Conservation (phyloP, 192 early-diverging fungal species). For the Diversispora epigaea region DNA sequence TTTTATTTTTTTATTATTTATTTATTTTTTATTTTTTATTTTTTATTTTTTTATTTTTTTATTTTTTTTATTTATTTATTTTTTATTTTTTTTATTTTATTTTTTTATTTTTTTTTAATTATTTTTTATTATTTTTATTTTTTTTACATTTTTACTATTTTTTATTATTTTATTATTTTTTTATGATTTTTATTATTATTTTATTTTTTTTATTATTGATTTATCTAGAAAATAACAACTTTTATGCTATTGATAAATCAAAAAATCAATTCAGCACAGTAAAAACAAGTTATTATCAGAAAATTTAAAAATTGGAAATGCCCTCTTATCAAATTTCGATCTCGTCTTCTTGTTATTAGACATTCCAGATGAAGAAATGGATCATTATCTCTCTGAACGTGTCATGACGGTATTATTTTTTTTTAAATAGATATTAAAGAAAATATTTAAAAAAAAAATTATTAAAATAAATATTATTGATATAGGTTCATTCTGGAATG, state of each 20-base stretch:
- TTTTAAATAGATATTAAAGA: neutral
- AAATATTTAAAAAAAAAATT: too few relatives aligned
- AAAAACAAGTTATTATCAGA: slow-evolving; percentile 80
- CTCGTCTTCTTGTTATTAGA: slow-evolving; percentile 82
- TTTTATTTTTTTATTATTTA: too few relatives aligned
- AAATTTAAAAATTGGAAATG: slow-evolving; percentile 75
- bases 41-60: neutral
- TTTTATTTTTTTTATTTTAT: too few relatives aligned
- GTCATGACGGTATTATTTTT: slow-evolving; percentile 69
- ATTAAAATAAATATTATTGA: neutral
- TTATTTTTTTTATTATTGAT: too few relatives aligned
- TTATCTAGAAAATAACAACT: neutral
- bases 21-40: too few relatives aligned
- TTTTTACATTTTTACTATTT: too few relatives aligned
- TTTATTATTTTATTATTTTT: too few relatives aligned
- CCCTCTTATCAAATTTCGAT: slow-evolving; percentile 79
- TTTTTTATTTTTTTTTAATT: too few relatives aligned
- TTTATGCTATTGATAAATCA: neutral
- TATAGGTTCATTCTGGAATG: neutral
- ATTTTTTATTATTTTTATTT: too few relatives aligned
- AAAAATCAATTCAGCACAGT: slow-evolving; percentile 45
- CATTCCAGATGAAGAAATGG: slow-evolving; percentile 76
- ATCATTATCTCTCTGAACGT: slow-evolving; percentile 75
- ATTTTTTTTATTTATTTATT: too few relatives aligned
- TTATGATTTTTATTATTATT: too few relatives aligned